Conservation (phyloP, 345 rosid species). For the Eucalyptus rudis region DNA sequence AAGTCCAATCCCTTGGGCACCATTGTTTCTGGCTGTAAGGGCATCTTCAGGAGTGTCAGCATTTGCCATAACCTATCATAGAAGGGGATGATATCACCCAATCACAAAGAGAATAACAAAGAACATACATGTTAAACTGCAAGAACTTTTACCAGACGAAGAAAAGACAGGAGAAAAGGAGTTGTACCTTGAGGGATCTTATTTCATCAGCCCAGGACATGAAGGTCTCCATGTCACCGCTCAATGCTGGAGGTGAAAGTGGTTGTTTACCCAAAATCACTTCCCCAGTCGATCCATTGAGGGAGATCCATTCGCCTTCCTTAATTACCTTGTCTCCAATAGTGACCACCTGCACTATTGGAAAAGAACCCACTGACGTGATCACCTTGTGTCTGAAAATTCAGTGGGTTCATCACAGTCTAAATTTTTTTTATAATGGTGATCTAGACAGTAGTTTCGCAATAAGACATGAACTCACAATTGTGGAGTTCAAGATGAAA, state of each 20-base stretch:
- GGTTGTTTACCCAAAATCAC: constrained; percentile 85
- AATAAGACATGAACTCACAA: neutral
- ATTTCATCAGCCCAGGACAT: constrained; percentile 91
- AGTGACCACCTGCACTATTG: constrained; percentile 32
- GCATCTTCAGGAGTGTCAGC: constrained; percentile 99
- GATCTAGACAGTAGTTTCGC: neutral
- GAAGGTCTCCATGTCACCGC: constrained; percentile 68
- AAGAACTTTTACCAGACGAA: neutral
- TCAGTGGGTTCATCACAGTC: neutral
- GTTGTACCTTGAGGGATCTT: constrained; percentile 60
- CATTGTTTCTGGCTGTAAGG: constrained; percentile 74
- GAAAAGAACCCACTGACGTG: neutral
- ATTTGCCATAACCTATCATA: constrained; percentile 82
- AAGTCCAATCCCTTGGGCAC: constrained; percentile 95
- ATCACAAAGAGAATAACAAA: neutral
- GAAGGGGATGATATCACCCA: neutral
- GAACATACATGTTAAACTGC: neutral
- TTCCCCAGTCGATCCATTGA: constrained; percentile 87
- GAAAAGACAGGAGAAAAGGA: neutral
- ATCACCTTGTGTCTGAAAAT: neutral
- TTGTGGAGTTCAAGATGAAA: neutral
- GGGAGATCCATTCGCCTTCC: constrained; percentile 95
- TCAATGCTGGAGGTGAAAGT: constrained; percentile 83
- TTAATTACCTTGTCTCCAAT: constrained; percentile 35
- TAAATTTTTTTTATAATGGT: neutral